Conservation (phyloP, 2,329 filamentous ascomycete species). For the Fonsecaea pedrosoi region DNA sequence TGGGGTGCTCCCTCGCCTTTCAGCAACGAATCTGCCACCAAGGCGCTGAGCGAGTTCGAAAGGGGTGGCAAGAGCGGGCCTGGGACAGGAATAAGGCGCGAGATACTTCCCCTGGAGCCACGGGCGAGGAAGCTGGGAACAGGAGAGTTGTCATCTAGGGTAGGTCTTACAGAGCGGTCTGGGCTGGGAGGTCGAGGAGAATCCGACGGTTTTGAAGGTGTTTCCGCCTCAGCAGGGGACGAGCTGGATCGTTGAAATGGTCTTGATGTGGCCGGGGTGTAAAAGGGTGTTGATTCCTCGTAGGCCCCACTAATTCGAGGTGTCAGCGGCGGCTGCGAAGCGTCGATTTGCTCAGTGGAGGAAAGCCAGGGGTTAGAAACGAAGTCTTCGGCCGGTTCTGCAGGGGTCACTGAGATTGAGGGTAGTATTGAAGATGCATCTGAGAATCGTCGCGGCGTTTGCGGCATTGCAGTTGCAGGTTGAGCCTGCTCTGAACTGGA, state of each 20-base stretch:
- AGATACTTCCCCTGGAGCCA: constrained; percentile 49
- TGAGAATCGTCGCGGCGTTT: constrained; percentile 26
- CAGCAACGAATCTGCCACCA: constrained; percentile 70
- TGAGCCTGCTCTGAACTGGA: constrained; percentile 15
- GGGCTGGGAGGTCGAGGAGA: constrained; percentile 35
- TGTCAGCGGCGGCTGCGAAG: constrained; percentile 27
- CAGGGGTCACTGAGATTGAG: constrained; percentile 38
- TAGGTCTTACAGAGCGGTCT: constrained; percentile 23
- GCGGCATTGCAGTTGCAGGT: constrained; percentile 22
- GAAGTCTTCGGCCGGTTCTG: constrained; percentile 28
- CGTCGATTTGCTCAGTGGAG: constrained; percentile 30
- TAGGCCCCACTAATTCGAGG: constrained; percentile 23
- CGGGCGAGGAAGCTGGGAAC: constrained; percentile 43
- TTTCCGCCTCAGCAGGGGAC: constrained; percentile 34
- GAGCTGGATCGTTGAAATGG: constrained; percentile 30
- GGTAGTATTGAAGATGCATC: constrained; percentile 33
- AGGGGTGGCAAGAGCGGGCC: constrained; percentile 67
- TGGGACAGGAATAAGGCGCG: constrained; percentile 61
- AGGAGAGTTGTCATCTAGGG: constrained; percentile 36
- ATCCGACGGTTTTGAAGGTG: constrained; percentile 27
- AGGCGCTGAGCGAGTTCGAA: constrained; percentile 65
- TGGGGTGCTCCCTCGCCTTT: constrained; percentile 55
- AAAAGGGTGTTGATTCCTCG: constrained; percentile 32
- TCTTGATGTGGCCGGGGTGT: constrained; percentile 34
- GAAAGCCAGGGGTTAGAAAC: constrained; percentile 31